Percentiles rank a stretch among this genome's conserved stretches.
These are phyloP conservation scores for Bretschneidera sinensis DNA, from an alignment of 345 rosid genomes.

Conservation along the genomic window DNA sequence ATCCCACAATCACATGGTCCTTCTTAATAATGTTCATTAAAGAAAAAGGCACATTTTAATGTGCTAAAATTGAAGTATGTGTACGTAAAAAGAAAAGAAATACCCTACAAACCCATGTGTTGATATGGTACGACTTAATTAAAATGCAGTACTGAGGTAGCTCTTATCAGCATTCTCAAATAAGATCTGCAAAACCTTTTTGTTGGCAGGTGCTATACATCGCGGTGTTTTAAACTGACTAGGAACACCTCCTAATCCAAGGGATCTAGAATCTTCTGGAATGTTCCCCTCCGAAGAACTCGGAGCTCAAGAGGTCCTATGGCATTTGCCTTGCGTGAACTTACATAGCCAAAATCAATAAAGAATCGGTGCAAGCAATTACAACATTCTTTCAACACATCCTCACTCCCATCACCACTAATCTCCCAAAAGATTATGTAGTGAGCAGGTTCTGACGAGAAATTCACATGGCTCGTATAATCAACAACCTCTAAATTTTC, in stretches of 20 bases:
- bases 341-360: constrained; percentile 63
- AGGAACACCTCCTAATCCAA: constrained; percentile 63
- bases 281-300: constrained; percentile 65
- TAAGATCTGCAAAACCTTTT: constrained; percentile 52
- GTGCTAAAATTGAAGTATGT: too few species aligned
- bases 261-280: constrained; percentile 63
- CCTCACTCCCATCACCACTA: constrained; percentile 51
- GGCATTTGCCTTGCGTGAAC: constrained; percentile 56
- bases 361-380: constrained; percentile 64
- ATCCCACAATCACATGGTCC: too few species aligned
- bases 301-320: constrained; percentile 88
- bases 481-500: constrained; percentile 75
- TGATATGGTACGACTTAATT: not conserved
- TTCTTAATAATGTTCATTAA: too few species aligned
- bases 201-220: constrained; percentile 55
- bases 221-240: constrained; percentile 91
- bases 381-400: constrained; percentile 70
- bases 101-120: not conserved
- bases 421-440: constrained; percentile 89
- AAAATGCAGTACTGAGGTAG: constrained; percentile 61
- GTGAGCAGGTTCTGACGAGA: constrained; percentile 73
- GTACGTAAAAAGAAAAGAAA: too few species aligned
- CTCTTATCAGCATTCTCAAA: constrained; percentile 45
- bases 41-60: not conserved
- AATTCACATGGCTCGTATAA: constrained; percentile 71